phyloP scores from a whole-genome alignment of 257 asterid species.

The Verbena officinalis region DNA sequence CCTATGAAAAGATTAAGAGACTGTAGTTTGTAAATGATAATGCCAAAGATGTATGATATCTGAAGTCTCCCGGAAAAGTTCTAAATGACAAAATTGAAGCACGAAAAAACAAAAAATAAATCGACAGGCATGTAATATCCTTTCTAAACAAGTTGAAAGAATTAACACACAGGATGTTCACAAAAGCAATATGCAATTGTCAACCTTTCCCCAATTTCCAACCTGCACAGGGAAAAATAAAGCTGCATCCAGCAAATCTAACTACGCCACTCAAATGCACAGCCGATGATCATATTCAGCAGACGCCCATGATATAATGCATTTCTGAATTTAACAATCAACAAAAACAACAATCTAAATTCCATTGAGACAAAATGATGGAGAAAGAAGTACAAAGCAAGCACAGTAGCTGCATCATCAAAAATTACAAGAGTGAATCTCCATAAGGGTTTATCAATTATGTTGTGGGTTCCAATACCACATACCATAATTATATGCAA shows the following conservation, averaged over 20 bases:
- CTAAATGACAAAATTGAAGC: conserved; percentile 1
- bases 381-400: conserved; percentile 8
- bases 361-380: conserved; percentile 6
- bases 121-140: conserved; percentile 9
- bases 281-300: conserved; percentile 15
- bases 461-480: not conserved
- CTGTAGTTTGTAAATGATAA: conserved; percentile 26
- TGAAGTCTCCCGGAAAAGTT: conserved; percentile 1
- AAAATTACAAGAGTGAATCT: not conserved
- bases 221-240: not conserved
- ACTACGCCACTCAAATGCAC: not conserved
- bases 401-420: conserved; percentile 15
- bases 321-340: conserved; percentile 4
- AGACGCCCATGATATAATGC: conserved; percentile 2
- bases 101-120: conserved; percentile 8
- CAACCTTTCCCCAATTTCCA: not conserved
- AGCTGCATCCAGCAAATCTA: conserved; percentile 18
- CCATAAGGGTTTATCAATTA: not conserved
- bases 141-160: conserved; percentile 5
- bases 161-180: conserved; percentile 12
- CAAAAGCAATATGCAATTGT: not conserved
- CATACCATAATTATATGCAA: conserved; percentile 3
- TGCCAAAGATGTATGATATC: not conserved
- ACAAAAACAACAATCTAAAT: conserved; percentile 12
- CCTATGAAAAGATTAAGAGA: conserved; percentile 49